These are phyloP conservation scores for Coniophora puteana DNA, from an alignment of 1,284 basidiomycete species.

Conservation along the genomic window DNA sequence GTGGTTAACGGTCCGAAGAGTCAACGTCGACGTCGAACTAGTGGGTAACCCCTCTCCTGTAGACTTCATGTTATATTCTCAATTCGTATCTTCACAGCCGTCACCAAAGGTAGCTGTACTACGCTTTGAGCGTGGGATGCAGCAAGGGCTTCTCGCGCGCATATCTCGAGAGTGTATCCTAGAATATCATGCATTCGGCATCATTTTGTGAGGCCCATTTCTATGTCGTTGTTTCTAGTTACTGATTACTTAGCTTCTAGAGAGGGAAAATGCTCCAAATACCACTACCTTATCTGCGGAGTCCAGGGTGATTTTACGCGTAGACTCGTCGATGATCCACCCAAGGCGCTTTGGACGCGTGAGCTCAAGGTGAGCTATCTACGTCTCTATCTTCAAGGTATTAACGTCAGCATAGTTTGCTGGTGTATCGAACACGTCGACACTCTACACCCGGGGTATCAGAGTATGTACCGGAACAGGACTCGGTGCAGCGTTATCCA, in stretches of 20 bases:
- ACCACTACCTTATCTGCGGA: constrained; percentile 69
- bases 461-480: constrained; percentile 44
- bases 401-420: constrained; percentile 28
- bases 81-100: constrained; percentile 36
- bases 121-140: constrained; percentile 68
- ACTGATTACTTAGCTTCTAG: constrained; percentile 28
- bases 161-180: constrained; percentile 61
- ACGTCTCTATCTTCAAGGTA: not conserved
- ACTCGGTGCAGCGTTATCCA: constrained; percentile 40
- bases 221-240: constrained; percentile 2
- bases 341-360: constrained; percentile 64
- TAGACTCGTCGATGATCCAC: constrained; percentile 55
- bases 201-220: constrained; percentile 50
- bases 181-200: constrained; percentile 72
- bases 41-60: constrained; percentile 20
- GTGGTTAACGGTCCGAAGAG: constrained; percentile 40
- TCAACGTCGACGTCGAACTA: constrained; percentile 39
- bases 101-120: constrained; percentile 66
- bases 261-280: constrained; percentile 54
- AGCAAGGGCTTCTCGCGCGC: constrained; percentile 64
- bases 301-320: constrained; percentile 72
- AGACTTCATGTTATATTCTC: not conserved
- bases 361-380: constrained; percentile 48
- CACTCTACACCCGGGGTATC: constrained; percentile 40
- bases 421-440: constrained; percentile 40